phyloP scores from a whole-genome alignment of 192 early-diverging fungal genomes.

The Entophlyctis luteolus region DNA sequence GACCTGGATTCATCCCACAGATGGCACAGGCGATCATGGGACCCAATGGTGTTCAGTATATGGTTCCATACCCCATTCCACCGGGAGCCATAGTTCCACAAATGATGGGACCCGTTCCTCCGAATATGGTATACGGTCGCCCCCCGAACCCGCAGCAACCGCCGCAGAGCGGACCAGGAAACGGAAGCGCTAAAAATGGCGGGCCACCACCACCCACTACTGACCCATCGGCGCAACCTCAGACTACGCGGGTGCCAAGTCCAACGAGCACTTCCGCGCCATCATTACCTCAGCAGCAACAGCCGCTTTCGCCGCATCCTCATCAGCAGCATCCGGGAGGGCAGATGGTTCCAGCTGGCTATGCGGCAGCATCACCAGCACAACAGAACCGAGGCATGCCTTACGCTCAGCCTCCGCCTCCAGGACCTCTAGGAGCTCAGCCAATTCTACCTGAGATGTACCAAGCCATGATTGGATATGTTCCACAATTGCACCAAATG shows the following conservation, averaged over 20 bases:
- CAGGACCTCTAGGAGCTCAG: no score
- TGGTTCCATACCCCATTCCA: slow-evolving; percentile 16
- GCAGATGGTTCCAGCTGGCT: neutral
- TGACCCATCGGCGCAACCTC: neutral
- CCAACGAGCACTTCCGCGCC: neutral
- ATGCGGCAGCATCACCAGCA: neutral
- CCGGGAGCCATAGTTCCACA: slow-evolving; percentile 21
- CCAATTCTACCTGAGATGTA: neutral
- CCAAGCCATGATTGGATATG: slow-evolving; percentile 12
- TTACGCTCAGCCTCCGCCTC: no score
- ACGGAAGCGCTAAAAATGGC: neutral
- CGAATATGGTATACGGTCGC: slow-evolving; percentile 3
- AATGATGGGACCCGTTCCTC: slow-evolving; percentile 25
- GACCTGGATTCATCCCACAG: slow-evolving; percentile 23
- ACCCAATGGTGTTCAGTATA: slow-evolving; percentile 23
- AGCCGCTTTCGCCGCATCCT: neutral
- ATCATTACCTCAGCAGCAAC: neutral
- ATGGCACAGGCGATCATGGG: slow-evolving; percentile 22
- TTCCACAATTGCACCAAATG: no score
- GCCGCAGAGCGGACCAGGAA: neutral
- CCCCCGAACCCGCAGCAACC: neutral
- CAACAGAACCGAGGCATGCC: neutral
- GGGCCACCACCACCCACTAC: slow-evolving; percentile 15
- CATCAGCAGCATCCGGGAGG: slow-evolving; percentile 1
- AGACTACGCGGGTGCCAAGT: neutral